A percentile compares a stretch with the other conserved stretches of the same genome.
These are phyloP conservation scores for Pugionium cornutum DNA, from an alignment of 345 rosid genomes.

Conservation along the genomic window DNA sequence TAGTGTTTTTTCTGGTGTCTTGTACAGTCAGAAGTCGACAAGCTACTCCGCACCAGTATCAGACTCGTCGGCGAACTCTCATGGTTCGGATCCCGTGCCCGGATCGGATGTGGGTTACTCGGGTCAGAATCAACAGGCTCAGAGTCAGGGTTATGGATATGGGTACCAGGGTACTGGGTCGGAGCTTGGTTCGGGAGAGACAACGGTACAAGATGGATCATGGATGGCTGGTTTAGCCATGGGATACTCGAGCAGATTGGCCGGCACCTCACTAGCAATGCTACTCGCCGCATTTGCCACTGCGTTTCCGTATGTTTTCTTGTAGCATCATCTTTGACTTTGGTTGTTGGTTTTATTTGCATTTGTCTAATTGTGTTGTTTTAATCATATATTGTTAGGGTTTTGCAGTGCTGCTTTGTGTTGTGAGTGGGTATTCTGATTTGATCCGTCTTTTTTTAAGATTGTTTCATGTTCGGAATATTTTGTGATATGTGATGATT, in stretches of 20 bases:
- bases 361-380: neutral
- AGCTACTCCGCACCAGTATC: conserved; percentile 59
- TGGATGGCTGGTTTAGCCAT: conserved; percentile 92
- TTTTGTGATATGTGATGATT: too few relatives aligned
- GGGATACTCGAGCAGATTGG: conserved; percentile 61
- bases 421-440: too few relatives aligned
- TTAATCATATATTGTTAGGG: neutral
- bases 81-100: conserved; percentile 41
- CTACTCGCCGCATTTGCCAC: conserved; percentile 13
- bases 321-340: conserved; percentile 20
- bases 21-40: conserved; percentile 74
- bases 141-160: conserved; percentile 34
- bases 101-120: conserved; percentile 42
- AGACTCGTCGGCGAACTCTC: conserved; percentile 44
- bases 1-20: neutral
- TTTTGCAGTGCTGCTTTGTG: neutral
- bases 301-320: conserved; percentile 16
- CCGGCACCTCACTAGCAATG: conserved; percentile 17
- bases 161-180: conserved; percentile 45
- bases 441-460: too few relatives aligned
- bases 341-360: neutral
- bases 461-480: too few relatives aligned
- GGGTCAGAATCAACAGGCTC: conserved; percentile 38
- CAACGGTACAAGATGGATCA: conserved; percentile 73
- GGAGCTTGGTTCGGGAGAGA: conserved; percentile 47